Evolutionary conservation across 768 basidiomycete species (phyloP).

Genomic region (Mrakia blollopis): DNA sequence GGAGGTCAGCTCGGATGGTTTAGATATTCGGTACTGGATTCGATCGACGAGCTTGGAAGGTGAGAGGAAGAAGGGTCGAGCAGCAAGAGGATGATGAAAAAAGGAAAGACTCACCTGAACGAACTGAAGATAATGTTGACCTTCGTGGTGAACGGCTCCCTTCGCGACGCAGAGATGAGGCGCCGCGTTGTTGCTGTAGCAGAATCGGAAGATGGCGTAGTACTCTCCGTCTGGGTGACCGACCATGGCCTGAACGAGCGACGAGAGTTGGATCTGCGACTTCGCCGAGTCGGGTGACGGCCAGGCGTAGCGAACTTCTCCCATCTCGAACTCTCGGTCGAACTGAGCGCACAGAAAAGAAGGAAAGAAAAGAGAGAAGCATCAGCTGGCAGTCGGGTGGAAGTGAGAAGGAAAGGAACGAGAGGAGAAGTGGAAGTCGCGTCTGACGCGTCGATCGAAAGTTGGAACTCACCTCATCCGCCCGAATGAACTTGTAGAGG

Average conservation of each 20-base stretch:
- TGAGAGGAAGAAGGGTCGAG: background rate
- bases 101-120: slow-evolving; percentile 56
- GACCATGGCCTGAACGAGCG: slow-evolving; percentile 77
- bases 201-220: slow-evolving; percentile 79
- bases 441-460: no score
- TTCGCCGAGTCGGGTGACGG: slow-evolving; percentile 61
- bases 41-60: background rate
- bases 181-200: slow-evolving; percentile 63
- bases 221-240: slow-evolving; percentile 51
- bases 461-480: slow-evolving; percentile 54
- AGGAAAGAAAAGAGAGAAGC: background rate
- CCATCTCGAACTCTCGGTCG: slow-evolving; percentile 73
- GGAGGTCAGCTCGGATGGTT: no score
- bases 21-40: background rate
- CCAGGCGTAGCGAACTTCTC: slow-evolving; percentile 81
- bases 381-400: background rate
- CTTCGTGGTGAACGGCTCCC: slow-evolving; percentile 45
- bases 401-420: slow-evolving; percentile 8
- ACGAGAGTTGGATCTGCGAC: slow-evolving; percentile 79
- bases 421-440: background rate
- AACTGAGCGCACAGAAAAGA: slow-evolving; percentile 51
- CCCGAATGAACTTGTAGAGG: slow-evolving; percentile 74
- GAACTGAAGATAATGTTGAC: slow-evolving; percentile 75
- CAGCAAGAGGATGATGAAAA: background rate
- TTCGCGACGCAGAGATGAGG: slow-evolving; percentile 66